Conservation (phyloP, 2,329 filamentous ascomycete genomes). For the Alternaria consortialis region DNA sequence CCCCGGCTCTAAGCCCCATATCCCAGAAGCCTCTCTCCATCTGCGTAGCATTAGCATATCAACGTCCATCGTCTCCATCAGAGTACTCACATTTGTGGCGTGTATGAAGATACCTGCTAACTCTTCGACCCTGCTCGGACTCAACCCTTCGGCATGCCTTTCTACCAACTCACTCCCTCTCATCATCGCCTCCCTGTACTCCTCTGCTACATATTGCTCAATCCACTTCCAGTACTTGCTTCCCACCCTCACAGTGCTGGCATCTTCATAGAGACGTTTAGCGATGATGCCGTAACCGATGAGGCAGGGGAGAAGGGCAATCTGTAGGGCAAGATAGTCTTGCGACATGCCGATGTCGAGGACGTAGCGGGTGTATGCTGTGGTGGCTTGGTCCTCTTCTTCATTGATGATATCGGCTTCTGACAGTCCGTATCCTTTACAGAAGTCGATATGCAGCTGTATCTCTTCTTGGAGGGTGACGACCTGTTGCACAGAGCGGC, state of each 20-base stretch:
- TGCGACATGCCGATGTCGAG: slow-evolving; percentile 87
- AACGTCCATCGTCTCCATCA: neutral
- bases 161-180: slow-evolving; percentile 79
- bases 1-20: slow-evolving; percentile 62
- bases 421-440: slow-evolving; percentile 79
- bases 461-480: slow-evolving; percentile 82
- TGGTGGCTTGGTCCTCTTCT: slow-evolving; percentile 81
- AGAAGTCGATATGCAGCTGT: slow-evolving; percentile 82
- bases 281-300: slow-evolving; percentile 89
- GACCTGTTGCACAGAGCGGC: slow-evolving; percentile 74
- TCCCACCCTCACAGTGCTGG: slow-evolving; percentile 66
- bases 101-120: slow-evolving; percentile 85
- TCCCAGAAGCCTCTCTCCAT: slow-evolving; percentile 81
- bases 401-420: slow-evolving; percentile 75
- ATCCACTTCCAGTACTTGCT: slow-evolving; percentile 93
- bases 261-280: slow-evolving; percentile 70
- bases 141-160: slow-evolving; percentile 75
- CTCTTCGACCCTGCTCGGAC: slow-evolving; percentile 79
- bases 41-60: slow-evolving; percentile 51
- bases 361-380: slow-evolving; percentile 82
- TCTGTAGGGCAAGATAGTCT: slow-evolving; percentile 86
- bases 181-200: slow-evolving; percentile 77
- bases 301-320: slow-evolving; percentile 85
- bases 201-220: slow-evolving; percentile 82
- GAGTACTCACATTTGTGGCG: slow-evolving; percentile 74